phyloP scores from a whole-genome alignment of 1,139 yeast genomes.

The Geotrichum reessii region DNA sequence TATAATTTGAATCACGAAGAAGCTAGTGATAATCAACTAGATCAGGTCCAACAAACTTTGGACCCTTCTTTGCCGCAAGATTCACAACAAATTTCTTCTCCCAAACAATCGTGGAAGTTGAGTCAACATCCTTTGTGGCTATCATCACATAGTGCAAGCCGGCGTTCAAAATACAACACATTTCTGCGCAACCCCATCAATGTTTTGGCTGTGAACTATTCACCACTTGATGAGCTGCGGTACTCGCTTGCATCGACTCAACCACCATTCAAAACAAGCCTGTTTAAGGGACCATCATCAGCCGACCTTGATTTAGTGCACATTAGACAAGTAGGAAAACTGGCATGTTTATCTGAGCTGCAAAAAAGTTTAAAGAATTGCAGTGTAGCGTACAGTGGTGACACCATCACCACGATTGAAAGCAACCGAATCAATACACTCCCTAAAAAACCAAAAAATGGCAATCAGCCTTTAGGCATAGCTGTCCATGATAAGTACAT shows the following conservation, averaged over 20 bases:
- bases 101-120: not conserved
- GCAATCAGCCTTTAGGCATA: not conserved
- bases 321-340: not conserved
- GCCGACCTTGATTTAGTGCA: not conserved
- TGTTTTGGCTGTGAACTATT: not conserved
- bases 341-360: not conserved
- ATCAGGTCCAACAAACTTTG: not conserved
- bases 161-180: not conserved
- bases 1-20: not conserved
- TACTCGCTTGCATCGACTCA: not conserved
- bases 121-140: not conserved
- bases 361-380: not conserved
- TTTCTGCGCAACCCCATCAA: not conserved
- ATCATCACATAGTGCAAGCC: not conserved
- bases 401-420: not conserved
- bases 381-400: not conserved
- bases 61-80: not conserved
- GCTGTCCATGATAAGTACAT: not conserved
- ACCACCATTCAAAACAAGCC: not conserved
- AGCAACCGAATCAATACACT: not conserved
- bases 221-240: constrained; percentile 12
- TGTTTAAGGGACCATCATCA: not conserved
- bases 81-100: not conserved
- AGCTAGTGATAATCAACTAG: not conserved
- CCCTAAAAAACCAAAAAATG: not conserved